Evolutionary conservation across 2,329 filamentous ascomycete species (phyloP).

Genomic region (Stagonosporopsis chrysanthemi): DNA sequence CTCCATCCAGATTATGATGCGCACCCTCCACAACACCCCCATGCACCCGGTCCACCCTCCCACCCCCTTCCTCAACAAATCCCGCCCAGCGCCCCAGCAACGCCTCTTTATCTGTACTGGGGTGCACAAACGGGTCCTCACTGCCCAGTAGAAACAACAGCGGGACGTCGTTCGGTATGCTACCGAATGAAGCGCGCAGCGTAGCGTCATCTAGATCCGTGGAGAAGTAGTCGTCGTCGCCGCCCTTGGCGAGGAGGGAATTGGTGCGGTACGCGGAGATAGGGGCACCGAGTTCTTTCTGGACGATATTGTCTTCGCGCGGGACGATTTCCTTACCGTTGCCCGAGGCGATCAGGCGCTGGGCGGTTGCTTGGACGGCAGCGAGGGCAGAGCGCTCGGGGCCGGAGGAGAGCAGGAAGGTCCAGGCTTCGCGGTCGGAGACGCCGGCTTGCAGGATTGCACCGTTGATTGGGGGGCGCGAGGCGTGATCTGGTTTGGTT

Average conservation of each 20-base stretch:
- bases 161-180: conserved; percentile 59
- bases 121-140: conserved; percentile 71
- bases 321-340: conserved; percentile 64
- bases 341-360: conserved; percentile 63
- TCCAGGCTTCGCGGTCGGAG: conserved; percentile 72
- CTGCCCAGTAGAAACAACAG: conserved; percentile 71
- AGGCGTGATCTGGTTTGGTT: conserved; percentile 31
- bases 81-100: conserved; percentile 66
- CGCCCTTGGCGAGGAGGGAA: conserved; percentile 64
- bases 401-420: conserved; percentile 47
- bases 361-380: conserved; percentile 56
- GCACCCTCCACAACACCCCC: conserved; percentile 60
- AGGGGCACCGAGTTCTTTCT: conserved; percentile 48
- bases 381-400: conserved; percentile 18
- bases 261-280: conserved; percentile 66
- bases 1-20: conserved; percentile 60
- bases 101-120: conserved; percentile 62
- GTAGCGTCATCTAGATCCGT: conserved; percentile 70
- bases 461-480: conserved; percentile 69
- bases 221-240: conserved; percentile 90
- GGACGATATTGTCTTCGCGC: conserved; percentile 37
- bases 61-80: conserved; percentile 54
- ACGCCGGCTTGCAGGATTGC: conserved; percentile 82
- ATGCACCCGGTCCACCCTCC: conserved; percentile 57
- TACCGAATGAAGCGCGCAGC: conserved; percentile 70